Percentiles rank a stretch among this genome's conserved stretches.
phyloP scores from a whole-genome alignment of 345 rosid genomes.

The Salix dunnii region DNA sequence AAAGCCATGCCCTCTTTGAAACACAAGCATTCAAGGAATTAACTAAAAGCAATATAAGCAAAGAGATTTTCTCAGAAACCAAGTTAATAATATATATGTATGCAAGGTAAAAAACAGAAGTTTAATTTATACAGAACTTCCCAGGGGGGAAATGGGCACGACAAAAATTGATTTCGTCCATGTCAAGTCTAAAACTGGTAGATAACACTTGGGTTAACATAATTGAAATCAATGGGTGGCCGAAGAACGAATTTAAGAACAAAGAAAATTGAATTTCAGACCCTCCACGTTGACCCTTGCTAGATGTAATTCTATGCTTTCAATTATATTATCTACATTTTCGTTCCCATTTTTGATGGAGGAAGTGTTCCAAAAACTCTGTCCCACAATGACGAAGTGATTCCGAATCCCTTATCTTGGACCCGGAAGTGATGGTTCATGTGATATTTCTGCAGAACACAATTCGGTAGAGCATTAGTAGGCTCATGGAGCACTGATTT shows the following conservation, averaged over 20 bases:
- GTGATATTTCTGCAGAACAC: conserved; percentile 73
- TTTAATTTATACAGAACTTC: conserved; percentile 12
- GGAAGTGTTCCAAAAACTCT: conserved; percentile 83
- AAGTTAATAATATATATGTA: neutral
- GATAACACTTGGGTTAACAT: conserved; percentile 7
- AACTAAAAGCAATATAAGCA: neutral
- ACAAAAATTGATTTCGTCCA: conserved; percentile 9
- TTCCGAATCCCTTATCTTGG: conserved; percentile 84
- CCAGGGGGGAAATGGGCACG: neutral
- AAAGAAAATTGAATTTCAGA: conserved; percentile 4
- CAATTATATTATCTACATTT: conserved; percentile 10
- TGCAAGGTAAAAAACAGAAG: neutral
- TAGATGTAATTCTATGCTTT: neutral
- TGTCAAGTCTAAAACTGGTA: neutral
- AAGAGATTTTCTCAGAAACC: neutral
- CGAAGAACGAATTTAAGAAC: neutral
- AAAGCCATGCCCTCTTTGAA: neutral
- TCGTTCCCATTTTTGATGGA: conserved; percentile 14
- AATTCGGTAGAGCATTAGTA: neutral
- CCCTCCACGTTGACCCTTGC: neutral
- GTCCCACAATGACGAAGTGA: conserved; percentile 92
- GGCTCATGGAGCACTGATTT: neutral
- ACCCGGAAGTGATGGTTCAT: conserved; percentile 90
- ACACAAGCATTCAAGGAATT: neutral
- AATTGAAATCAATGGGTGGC: conserved; percentile 1